phyloP scores from a whole-genome alignment of 352 stramenopile genomes.

The Phytophthora sojae region DNA sequence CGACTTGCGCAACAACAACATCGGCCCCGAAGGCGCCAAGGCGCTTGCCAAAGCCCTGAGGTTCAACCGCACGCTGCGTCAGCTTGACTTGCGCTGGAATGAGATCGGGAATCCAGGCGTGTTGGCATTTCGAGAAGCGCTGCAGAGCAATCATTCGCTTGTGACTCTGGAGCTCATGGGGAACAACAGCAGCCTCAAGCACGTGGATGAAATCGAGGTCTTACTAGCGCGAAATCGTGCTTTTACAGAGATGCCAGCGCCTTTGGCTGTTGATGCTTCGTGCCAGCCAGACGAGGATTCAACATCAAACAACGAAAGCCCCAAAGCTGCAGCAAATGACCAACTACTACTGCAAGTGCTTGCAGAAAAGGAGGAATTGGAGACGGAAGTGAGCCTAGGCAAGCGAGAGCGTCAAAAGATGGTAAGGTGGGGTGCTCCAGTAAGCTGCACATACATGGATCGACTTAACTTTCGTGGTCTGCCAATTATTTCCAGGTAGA shows the following conservation, averaged over 20 bases:
- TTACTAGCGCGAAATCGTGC: conserved; percentile 67
- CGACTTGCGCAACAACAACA: conserved; percentile 89
- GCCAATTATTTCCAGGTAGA: conserved; percentile 41
- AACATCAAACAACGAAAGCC: conserved; percentile 22
- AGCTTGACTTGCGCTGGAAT: conserved; percentile 87
- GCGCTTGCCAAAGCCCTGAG: conserved; percentile 62
- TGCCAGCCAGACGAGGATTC: conserved; percentile 35
- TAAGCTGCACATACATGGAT: no score
- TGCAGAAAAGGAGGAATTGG: conserved; percentile 70
- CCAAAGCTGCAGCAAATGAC: conserved; percentile 34
- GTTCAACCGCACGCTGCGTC: conserved; percentile 70
- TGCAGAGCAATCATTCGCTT: conserved; percentile 78
- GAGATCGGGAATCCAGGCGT: conserved; percentile 80
- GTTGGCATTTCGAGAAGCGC: conserved; percentile 69
- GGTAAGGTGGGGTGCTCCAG: conserved; percentile 27
- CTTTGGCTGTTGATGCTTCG: conserved; percentile 32
- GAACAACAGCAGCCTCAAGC: conserved; percentile 82
- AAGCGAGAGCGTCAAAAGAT: conserved; percentile 61
- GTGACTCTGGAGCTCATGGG: conserved; percentile 71
- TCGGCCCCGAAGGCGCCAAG: conserved; percentile 73
- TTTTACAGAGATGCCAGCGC: conserved; percentile 32
- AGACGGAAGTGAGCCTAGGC: conserved; percentile 46
- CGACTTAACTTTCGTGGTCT: neutral
- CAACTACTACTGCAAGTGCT: conserved; percentile 73
- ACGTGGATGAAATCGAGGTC: conserved; percentile 70